Percentiles rank a stretch among this genome's conserved stretches.
Conservation (phyloP, 352 stramenopile species). For the Phytophthora chlamydospora region DNA sequence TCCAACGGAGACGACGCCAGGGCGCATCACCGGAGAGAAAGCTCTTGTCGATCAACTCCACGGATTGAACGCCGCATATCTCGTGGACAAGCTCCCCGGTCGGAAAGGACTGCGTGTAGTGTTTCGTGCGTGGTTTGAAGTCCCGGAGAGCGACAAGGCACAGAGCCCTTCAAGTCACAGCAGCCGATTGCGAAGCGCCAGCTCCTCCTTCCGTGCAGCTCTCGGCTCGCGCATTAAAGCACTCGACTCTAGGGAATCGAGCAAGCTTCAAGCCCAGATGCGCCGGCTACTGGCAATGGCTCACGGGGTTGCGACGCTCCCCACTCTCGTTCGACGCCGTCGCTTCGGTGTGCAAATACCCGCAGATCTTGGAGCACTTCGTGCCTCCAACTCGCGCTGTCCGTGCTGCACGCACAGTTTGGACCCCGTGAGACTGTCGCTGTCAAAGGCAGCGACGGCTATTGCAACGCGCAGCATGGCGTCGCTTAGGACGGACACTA, state of each 20-base stretch:
- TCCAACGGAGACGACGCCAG: background rate
- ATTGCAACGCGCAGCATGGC: conserved; percentile 13
- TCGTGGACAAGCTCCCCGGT: conserved; percentile 4
- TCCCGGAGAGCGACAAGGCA: background rate
- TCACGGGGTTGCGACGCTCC: conserved; percentile 29
- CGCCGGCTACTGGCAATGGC: conserved; percentile 15
- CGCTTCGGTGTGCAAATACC: conserved; percentile 57
- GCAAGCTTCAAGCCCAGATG: background rate
- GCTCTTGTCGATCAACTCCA: conserved; percentile 20
- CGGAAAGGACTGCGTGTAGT: conserved; percentile 10
- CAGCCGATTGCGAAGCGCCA: too few species aligned
- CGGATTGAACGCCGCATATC: conserved; percentile 13
- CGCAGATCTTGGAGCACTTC: conserved; percentile 36
- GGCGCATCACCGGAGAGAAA: background rate
- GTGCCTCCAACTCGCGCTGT: conserved; percentile 49
- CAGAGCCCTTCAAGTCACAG: too few species aligned
- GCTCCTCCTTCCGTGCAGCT: too few species aligned
- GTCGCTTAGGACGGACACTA: conserved; percentile 13
- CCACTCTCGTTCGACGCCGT: conserved; percentile 46
- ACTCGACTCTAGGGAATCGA: too few species aligned
- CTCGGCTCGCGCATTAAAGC: too few species aligned
- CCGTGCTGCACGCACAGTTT: conserved; percentile 54
- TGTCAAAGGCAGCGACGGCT: conserved; percentile 14
- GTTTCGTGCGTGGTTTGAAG: conserved; percentile 18
- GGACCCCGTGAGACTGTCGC: conserved; percentile 21